phyloP scores from a whole-genome alignment of 2,329 filamentous ascomycete species.

The Alternaria arborescens region DNA sequence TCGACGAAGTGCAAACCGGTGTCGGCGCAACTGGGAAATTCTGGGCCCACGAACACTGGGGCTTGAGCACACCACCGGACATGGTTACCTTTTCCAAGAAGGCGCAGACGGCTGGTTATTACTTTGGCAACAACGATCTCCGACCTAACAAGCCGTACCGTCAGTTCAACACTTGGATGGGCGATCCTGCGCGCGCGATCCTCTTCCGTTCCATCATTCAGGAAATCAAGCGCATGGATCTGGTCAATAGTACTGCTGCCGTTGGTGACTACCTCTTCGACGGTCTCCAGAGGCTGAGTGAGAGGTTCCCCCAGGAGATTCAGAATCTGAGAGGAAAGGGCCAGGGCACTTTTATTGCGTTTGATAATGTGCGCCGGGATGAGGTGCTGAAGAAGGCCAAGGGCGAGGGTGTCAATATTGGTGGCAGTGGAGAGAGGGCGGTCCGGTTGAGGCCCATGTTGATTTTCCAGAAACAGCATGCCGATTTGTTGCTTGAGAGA shows the following conservation, averaged over 20 bases:
- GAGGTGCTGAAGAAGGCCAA: constrained; percentile 82
- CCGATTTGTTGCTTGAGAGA: constrained; percentile 80
- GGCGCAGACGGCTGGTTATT: constrained; percentile 92
- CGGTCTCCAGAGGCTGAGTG: constrained; percentile 72
- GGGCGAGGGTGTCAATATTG: constrained; percentile 83
- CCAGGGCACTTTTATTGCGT: constrained; percentile 91
- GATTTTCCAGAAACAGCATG: constrained; percentile 90
- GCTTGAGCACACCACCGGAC: constrained; percentile 79
- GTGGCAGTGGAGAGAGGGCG: constrained; percentile 77
- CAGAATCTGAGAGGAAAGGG: constrained; percentile 86
- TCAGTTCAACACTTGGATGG: constrained; percentile 99
- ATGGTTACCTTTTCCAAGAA: constrained; percentile 98
- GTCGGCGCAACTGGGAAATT: constrained; percentile 92
- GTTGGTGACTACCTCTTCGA: constrained; percentile 81
- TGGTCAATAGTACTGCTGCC: constrained; percentile 80
- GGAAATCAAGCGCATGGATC: constrained; percentile 77
- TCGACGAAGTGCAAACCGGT: constrained; percentile 93
- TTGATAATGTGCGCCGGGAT: constrained; percentile 83
- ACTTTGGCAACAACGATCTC: constrained; percentile 81
- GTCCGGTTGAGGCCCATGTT: constrained; percentile 89
- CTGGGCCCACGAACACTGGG: constrained; percentile 98
- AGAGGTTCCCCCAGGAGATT: constrained; percentile 79
- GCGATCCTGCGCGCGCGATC: constrained; percentile 83
- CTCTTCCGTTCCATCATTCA: constrained; percentile 87
- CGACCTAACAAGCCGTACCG: constrained; percentile 92